Base-by-base conservation (phyloP, 805 yeast genomes). In the Kuraishia piskuri region DNA sequence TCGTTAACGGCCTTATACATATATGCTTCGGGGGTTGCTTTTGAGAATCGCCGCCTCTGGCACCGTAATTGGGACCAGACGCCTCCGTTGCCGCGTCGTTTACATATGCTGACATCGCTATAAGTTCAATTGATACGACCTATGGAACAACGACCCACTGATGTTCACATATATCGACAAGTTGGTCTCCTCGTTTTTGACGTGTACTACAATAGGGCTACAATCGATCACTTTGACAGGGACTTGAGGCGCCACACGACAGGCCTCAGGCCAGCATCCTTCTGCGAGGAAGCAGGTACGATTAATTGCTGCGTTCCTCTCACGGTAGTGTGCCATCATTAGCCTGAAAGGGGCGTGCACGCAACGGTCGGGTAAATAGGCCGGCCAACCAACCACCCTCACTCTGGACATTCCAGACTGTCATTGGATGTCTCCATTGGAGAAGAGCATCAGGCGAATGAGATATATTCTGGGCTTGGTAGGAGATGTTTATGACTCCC, bases 1-100 rank as follows among this genome's bases (percentile, higher is more conserved):
- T 63, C n/a, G 81, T 79, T 58, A 90, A 73, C 5, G 97, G 96
- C 61, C 97, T 78, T 54, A 89, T 77, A 53, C 82, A 80, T 57
- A 83, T 68, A 60, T 83, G 86, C 36, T 77, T 70, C 2, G 90
- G 90, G 9, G 31, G 25, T 23, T 23, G 25, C 25, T 9, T 23
- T 12, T 20, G 48, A 5, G 48, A 22, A 21, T 45, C 48, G 17
- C 40, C 17, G 3, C 40, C 40, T 12, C 40, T 31, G 14, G 40
- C 40, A 14, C 17, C 40, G 8, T 31, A 12, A 10, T 31, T 31
- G 17, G 17, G 40, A n/a, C 40, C 40, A 31, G 40, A 31, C 4
- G 40, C 40, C 8, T 31, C 40, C 7, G 40, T 12, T 31, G 14
- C 14, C 40, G 40, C 9, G 40, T 31, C 40, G 17, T 31, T 31